Conservation (phyloP, 1,284 basidiomycete species). For the Stygiomarasmius scandens region DNA sequence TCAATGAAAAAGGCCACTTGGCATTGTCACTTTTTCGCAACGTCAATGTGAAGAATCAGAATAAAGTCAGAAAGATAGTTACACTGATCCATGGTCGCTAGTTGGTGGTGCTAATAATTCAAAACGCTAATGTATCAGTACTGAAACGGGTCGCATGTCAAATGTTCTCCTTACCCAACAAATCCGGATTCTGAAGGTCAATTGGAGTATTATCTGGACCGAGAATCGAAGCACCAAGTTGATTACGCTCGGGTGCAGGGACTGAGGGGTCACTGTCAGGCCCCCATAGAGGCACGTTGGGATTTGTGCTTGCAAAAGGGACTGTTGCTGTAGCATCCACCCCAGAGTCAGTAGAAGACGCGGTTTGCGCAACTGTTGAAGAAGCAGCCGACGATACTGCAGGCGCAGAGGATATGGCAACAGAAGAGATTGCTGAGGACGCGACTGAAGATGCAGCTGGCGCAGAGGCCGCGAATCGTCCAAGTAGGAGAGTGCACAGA, state of each 20-base stretch:
- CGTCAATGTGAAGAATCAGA: background rate
- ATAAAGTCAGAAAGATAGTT: constrained; percentile 25
- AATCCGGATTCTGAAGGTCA: constrained; percentile 50
- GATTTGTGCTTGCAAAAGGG: constrained; percentile 18
- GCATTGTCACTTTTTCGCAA: constrained; percentile 49
- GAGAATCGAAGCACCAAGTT: constrained; percentile 42
- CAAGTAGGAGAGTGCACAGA: background rate
- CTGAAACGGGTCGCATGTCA: too few species aligned
- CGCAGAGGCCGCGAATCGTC: background rate
- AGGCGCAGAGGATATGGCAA: background rate
- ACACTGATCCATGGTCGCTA: constrained; percentile 57
- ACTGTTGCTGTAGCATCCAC: constrained; percentile 11
- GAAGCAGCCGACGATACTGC: background rate
- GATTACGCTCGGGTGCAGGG: constrained; percentile 41
- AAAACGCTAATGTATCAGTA: too few species aligned
- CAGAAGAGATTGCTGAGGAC: background rate
- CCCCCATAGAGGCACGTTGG: constrained; percentile 34
- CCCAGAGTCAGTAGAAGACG: background rate
- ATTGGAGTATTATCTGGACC: constrained; percentile 53
- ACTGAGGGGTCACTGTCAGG: constrained; percentile 20
- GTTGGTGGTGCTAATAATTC: constrained; percentile 58
- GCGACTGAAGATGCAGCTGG: background rate
- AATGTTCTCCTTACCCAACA: too few species aligned
- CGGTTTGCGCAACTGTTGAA: background rate
- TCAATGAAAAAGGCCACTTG: constrained; percentile 74